Evolutionary conservation across 2,329 filamentous ascomycete species (phyloP).

Genomic region (Paraconiothyrium sp.): DNA sequence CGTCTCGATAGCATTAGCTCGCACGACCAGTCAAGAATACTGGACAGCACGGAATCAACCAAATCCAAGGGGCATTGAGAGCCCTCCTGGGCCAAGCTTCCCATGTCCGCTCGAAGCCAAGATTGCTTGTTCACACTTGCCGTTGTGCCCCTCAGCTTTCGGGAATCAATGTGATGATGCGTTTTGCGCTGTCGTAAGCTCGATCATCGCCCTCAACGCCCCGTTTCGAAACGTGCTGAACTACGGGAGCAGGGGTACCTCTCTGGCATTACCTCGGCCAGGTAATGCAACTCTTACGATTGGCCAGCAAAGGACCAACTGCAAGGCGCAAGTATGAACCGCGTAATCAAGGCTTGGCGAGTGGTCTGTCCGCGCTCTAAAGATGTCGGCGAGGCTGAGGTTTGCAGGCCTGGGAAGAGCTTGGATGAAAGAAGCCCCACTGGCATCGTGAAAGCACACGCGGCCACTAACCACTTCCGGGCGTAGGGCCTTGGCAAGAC

Average conservation of each 20-base stretch:
- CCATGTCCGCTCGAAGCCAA: not conserved
- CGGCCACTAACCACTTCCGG: not conserved
- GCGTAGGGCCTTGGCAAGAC: not conserved
- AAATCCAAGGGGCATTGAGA: not conserved
- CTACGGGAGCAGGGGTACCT: not conserved
- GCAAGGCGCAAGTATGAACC: not conserved
- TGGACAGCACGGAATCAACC: too few relatives aligned
- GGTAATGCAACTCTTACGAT: not conserved
- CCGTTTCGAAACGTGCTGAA: not conserved
- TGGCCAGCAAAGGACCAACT: not conserved
- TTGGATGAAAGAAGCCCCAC: conserved; percentile 11
- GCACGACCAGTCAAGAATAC: not conserved
- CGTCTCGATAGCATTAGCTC: not conserved
- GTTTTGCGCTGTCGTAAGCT: not conserved
- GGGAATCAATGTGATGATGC: not conserved
- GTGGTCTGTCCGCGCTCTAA: not conserved
- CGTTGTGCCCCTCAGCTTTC: not conserved
- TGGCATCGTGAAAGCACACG: conserved; percentile 7
- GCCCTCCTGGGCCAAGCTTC: not conserved
- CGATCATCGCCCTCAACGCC: not conserved
- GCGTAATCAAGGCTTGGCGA: conserved; percentile 4
- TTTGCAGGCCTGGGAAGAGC: not conserved
- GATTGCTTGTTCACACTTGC: not conserved
- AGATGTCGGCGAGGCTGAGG: not conserved
- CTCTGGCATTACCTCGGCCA: not conserved